These are phyloP conservation scores for Fonsecaea monophora DNA, from an alignment of 2,329 filamentous ascomycete species.

Conservation along the genomic window DNA sequence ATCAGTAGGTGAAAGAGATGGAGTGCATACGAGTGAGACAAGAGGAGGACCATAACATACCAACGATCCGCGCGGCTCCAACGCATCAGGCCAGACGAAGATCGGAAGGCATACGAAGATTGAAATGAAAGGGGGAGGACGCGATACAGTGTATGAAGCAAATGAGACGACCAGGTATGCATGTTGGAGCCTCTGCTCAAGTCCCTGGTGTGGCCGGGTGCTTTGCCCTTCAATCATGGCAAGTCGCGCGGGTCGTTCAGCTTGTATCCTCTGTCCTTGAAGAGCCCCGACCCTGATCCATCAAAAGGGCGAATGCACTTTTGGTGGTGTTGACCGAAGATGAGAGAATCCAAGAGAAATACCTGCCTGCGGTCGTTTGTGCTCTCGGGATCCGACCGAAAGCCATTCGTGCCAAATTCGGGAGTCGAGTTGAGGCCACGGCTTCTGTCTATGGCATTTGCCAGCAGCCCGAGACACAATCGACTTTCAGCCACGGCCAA, in stretches of 20 bases:
- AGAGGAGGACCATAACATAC: neutral
- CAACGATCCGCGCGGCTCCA: neutral
- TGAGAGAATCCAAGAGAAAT: neutral
- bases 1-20: neutral
- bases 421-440: too few relatives aligned
- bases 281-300: neutral
- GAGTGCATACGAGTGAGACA: neutral
- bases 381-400: too few relatives aligned
- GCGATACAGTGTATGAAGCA: neutral
- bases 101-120: neutral
- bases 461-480: constrained; percentile 14
- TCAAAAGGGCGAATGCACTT: neutral
- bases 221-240: neutral
- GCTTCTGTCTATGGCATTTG: neutral
- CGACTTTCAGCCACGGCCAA: constrained; percentile 1
- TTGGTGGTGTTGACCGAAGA: neutral
- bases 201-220: neutral
- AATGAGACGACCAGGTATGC: neutral
- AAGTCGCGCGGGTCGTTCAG: neutral
- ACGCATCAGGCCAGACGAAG: neutral
- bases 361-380: too few relatives aligned
- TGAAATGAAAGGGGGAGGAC: neutral
- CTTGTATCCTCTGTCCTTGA: neutral
- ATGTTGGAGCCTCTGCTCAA: neutral
- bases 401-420: too few relatives aligned